A percentile compares a stretch with the other conserved stretches of the same genome.
Evolutionary conservation across 768 basidiomycete species (phyloP).

Genomic region (Boletus pseudo-olivaceus): DNA sequence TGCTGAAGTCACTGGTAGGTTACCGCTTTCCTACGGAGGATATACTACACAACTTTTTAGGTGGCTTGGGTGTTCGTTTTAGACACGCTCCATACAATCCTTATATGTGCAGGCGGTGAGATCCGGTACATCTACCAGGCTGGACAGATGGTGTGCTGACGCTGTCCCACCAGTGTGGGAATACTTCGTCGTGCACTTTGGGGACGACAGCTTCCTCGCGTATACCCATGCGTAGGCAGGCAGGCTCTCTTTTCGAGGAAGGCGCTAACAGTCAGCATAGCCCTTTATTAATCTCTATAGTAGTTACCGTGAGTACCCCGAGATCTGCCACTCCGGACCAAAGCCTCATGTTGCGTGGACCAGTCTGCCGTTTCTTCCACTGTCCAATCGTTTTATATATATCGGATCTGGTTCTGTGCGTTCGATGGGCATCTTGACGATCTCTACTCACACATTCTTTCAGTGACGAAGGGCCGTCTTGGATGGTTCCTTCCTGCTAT

Average conservation of each 20-base stretch:
- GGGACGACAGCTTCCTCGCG: constrained; percentile 9
- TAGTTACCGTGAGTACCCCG: constrained; percentile 17
- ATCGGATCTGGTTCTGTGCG: constrained; percentile 23
- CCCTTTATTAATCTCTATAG: constrained; percentile 18
- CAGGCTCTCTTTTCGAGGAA: constrained; percentile 2
- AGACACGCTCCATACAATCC: constrained; percentile 16
- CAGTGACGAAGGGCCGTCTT: constrained; percentile 15
- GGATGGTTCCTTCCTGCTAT: constrained; percentile 18
- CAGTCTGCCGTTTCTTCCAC: constrained; percentile 20
- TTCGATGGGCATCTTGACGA: neutral
- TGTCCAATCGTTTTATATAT: constrained; percentile 27
- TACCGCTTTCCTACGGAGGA: neutral
- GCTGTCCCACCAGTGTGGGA: constrained; percentile 17
- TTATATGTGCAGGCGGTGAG: constrained; percentile 20
- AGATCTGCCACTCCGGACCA: neutral
- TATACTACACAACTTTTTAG: constrained; percentile 2
- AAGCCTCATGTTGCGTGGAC: constrained; percentile 11
- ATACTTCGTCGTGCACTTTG: constrained; percentile 22
- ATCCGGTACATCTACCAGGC: neutral
- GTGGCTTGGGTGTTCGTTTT: constrained; percentile 21
- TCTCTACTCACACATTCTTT: neutral
- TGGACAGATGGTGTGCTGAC: neutral
- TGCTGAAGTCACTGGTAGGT: constrained; percentile 17
- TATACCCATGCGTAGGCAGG: constrained; percentile 19
- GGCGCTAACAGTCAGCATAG: constrained; percentile 13